phyloP scores from a whole-genome alignment of 345 rosid genomes.

The Geranium rotundifolium region DNA sequence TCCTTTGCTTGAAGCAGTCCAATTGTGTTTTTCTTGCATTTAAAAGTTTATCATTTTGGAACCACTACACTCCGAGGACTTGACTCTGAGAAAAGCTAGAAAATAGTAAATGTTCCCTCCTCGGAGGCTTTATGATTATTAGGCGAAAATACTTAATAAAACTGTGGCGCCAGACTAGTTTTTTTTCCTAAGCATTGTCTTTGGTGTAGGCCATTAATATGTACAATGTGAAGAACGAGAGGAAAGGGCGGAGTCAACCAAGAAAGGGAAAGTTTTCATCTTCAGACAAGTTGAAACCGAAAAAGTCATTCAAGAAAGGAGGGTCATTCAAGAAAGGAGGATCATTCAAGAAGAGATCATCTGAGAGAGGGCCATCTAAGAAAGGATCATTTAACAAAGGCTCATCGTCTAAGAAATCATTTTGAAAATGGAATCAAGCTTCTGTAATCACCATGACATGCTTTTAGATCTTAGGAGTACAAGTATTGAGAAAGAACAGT shows the following conservation, averaged over 20 bases:
- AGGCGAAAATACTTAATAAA: background rate
- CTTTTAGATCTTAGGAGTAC: slow-evolving; percentile 12
- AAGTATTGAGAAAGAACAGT: background rate
- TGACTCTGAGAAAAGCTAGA: too few relatives aligned
- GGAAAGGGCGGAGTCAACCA: slow-evolving; percentile 27
- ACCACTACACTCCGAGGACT: background rate
- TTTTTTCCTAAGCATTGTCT: slow-evolving; percentile 1
- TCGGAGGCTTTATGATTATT: too few relatives aligned
- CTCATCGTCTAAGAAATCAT: background rate
- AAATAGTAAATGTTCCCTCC: too few relatives aligned
- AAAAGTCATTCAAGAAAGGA: slow-evolving; percentile 22
- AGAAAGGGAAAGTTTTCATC: slow-evolving; percentile 22
- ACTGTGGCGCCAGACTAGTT: background rate
- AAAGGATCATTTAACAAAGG: slow-evolving; percentile 22
- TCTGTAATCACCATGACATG: background rate
- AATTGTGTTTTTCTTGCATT: too few relatives aligned
- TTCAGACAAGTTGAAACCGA: slow-evolving; percentile 43
- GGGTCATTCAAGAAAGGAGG: slow-evolving; percentile 13
- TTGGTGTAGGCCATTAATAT: slow-evolving; percentile 55
- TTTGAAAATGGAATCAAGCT: slow-evolving; percentile 14
- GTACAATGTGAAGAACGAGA: slow-evolving; percentile 79
- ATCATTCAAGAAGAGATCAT: background rate
- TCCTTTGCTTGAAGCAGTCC: too few relatives aligned
- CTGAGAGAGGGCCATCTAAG: background rate
- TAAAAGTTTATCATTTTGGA: too few relatives aligned